A percentile compares a stretch with the other conserved stretches of the same genome.
Conservation (phyloP, 2,329 filamentous ascomycete genomes). For the Beauveria brongniartii region DNA sequence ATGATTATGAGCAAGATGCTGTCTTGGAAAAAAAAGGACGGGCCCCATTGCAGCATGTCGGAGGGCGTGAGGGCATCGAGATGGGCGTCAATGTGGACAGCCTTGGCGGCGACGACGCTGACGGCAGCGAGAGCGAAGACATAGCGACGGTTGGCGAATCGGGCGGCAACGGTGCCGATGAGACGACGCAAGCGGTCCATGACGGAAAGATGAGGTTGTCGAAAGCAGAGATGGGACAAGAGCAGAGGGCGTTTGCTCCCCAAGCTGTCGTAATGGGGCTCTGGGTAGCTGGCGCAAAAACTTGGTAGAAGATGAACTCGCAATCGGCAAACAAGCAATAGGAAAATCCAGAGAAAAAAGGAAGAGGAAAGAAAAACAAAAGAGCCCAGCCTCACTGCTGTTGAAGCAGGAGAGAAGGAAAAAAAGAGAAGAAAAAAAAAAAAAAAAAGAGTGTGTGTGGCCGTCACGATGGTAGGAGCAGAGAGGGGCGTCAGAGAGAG, state of each 20-base stretch:
- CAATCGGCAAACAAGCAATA: not conserved
- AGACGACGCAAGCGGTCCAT: constrained; percentile 8
- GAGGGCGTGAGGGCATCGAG: constrained; percentile 7
- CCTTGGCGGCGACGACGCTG: constrained; percentile 12
- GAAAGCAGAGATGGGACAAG: not conserved
- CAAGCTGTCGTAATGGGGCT: not conserved
- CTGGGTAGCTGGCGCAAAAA: not conserved
- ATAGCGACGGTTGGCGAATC: constrained; percentile 11
- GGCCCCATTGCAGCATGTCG: constrained; percentile 10
- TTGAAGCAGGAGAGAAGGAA: not conserved
- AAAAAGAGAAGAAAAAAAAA: not conserved
- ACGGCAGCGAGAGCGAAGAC: constrained; percentile 11
- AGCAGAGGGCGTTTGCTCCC: not conserved
- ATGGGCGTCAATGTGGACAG: constrained; percentile 12
- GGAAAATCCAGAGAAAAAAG: not conserved
- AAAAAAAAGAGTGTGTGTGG: not conserved
- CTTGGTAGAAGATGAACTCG: too few species aligned
- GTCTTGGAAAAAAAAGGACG: constrained; percentile 12
- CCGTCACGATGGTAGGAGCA: not conserved
- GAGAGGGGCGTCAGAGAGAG: not conserved
- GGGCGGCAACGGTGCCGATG: constrained; percentile 2
- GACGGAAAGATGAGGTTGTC: not conserved
- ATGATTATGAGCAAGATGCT: constrained; percentile 5
- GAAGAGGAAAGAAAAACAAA: not conserved
- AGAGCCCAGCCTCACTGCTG: not conserved